Conservation (phyloP, 176 grass and related monocot genomes). For the Triticum monococcum region DNA sequence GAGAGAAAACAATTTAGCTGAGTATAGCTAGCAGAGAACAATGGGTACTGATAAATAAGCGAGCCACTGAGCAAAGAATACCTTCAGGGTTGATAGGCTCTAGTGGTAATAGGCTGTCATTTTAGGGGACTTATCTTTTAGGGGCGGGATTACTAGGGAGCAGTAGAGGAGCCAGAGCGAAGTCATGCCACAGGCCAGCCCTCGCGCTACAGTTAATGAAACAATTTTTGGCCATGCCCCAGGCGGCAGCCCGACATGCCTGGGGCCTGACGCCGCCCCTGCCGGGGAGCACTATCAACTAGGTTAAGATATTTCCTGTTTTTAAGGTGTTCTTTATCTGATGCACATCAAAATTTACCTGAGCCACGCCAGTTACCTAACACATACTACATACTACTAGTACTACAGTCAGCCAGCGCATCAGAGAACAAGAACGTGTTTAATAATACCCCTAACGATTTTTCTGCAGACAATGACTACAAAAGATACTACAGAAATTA, state of each 20-base stretch:
- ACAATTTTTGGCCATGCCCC: no score
- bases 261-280: no score
- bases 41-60: not conserved
- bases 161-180: no score
- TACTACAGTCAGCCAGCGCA: not conserved
- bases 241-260: no score
- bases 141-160: not conserved
- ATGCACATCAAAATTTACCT: not conserved
- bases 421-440: not conserved
- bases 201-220: no score
- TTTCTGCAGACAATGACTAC: slow-evolving; percentile 2
- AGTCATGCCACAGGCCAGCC: no score
- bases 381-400: no score
- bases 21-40: not conserved
- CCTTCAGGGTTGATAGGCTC: slow-evolving; percentile 30
- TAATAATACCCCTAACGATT: not conserved
- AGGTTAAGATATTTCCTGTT: not conserved
- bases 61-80: slow-evolving; percentile 4
- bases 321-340: not conserved
- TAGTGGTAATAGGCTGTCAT: not conserved
- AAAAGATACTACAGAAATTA: not conserved
- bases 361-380: not conserved
- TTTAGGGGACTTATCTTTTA: not conserved
- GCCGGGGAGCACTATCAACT: not conserved
- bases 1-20: not conserved